Percentiles rank a stretch among this genome's conserved stretches.
Conservation (phyloP, 1,284 basidiomycete genomes). For the Malassezia brasiliensis region DNA sequence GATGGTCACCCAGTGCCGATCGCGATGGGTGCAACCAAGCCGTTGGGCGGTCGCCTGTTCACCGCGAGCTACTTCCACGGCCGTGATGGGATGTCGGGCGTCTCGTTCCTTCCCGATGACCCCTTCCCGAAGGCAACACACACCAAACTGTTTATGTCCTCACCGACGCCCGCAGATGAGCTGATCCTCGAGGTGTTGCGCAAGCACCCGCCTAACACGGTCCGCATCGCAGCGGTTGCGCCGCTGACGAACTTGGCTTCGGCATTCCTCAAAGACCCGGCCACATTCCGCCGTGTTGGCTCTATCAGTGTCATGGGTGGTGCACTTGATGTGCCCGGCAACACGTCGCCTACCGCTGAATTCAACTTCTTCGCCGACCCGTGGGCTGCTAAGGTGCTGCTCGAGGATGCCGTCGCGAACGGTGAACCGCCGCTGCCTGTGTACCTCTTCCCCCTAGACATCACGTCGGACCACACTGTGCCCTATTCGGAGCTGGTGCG, state of each 20-base stretch:
- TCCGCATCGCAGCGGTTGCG: slow-evolving; percentile 77
- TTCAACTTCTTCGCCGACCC: slow-evolving; percentile 92
- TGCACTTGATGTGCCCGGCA: slow-evolving; percentile 84
- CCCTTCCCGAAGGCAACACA: slow-evolving; percentile 27
- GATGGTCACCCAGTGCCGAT: slow-evolving; percentile 22
- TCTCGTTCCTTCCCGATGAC: slow-evolving; percentile 27
- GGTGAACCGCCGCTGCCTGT: slow-evolving; percentile 29
- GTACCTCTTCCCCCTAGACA: slow-evolving; percentile 37
- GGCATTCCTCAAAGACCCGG: slow-evolving; percentile 58
- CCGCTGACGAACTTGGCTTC: slow-evolving; percentile 77
- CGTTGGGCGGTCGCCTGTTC: slow-evolving; percentile 66
- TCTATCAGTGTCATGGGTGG: slow-evolving; percentile 88
- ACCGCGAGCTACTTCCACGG: slow-evolving; percentile 66
- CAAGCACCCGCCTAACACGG: slow-evolving; percentile 56
- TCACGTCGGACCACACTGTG: slow-evolving; percentile 33
- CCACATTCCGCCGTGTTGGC: slow-evolving; percentile 55
- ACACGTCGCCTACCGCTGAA: slow-evolving; percentile 53
- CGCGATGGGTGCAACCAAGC: slow-evolving; percentile 48
- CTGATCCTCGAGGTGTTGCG: slow-evolving; percentile 62
- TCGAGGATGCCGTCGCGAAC: slow-evolving; percentile 23
- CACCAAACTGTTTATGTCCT: slow-evolving; percentile 19
- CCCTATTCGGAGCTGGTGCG: slow-evolving; percentile 32
- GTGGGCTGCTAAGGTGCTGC: slow-evolving; percentile 57
- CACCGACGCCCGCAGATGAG: slow-evolving; percentile 56
- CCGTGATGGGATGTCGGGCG: slow-evolving; percentile 40